Percentiles rank a stretch among this genome's conserved stretches.
These are phyloP conservation scores for Theileria equi DNA, from an alignment of 169 alveolate genomes.

Conservation along the genomic window DNA sequence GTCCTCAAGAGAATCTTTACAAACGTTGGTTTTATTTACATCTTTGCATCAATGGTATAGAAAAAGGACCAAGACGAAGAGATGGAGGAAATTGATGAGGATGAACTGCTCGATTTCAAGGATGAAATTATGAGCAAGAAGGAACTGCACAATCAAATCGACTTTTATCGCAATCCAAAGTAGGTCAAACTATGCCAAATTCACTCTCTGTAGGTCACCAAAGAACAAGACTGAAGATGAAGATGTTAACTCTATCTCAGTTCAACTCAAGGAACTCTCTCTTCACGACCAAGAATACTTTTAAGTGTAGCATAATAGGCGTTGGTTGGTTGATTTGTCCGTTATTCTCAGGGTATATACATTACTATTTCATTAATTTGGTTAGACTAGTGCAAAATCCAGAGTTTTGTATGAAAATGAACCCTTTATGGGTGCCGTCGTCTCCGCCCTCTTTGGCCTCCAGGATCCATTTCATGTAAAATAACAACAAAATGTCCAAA, in stretches of 20 bases:
- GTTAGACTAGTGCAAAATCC: too few species aligned
- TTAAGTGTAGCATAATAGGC: slow-evolving; percentile 3
- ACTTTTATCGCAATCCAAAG: slow-evolving; percentile 63
- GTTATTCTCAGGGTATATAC: too few species aligned
- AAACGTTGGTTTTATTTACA: slow-evolving; percentile 7
- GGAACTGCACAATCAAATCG: slow-evolving; percentile 56
- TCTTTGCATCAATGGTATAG: slow-evolving; percentile 8
- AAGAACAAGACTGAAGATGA: slow-evolving; percentile 23
- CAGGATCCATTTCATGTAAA: too few species aligned
- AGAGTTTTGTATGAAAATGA: neutral
- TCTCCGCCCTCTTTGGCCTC: too few species aligned
- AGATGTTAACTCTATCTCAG: slow-evolving; percentile 28
- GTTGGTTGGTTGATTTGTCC: too few species aligned
- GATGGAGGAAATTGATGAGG: slow-evolving; percentile 49
- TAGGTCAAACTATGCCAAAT: neutral
- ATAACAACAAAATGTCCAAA: neutral
- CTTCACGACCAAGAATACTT: slow-evolving; percentile 44
- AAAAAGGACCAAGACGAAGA: slow-evolving; percentile 29
- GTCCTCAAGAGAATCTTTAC: slow-evolving; percentile 55
- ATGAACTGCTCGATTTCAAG: slow-evolving; percentile 61
- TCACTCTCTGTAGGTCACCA: slow-evolving; percentile 4
- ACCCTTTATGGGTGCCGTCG: neutral
- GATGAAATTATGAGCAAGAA: slow-evolving; percentile 51
- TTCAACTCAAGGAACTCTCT: slow-evolving; percentile 51
- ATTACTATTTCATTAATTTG: too few species aligned